Evolutionary conservation across 1,284 basidiomycete genomes (phyloP), one percentile per base, ranked within the genome.

Genomic region (Leccinum pallidistipes): DNA sequence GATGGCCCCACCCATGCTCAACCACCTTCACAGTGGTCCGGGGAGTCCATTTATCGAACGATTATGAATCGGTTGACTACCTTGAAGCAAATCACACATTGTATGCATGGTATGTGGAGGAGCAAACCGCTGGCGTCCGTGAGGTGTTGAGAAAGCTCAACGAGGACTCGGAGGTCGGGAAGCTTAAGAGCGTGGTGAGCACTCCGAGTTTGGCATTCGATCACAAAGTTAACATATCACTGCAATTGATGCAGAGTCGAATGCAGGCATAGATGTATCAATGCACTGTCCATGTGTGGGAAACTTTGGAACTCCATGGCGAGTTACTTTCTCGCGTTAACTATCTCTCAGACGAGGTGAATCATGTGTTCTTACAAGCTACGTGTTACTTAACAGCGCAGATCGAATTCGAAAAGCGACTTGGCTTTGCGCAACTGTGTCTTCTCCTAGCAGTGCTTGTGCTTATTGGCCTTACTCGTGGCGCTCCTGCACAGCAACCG

Each of bases 41-140:
- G 93, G n/a, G 95, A 99, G 75, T 97, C 94, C 0, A 97, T 99
- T 69, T 99, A 97, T 71, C 90, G 95, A 10, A 94, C 91, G 10
- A 99, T 99, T 69, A 95, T 95, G 86, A 97, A 98, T 66, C 88
- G 95, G 2, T 83, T 99, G 12, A 86, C 85, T 6, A 86, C 87
- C 5, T 99, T 5, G 97, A 99, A 73, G 83, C 84, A 7, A 97
- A 97, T 70, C 91, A 94, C 49, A 95, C 93, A 0, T 80, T 98
- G 1, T 91, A 94, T 57, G 84, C 90, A 55, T 83, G 88, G 18
- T 99, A 97, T 73, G 88, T 97, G 27, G 94, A 97, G 70, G 94
- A 97, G 71, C 96, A 97, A 73, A 91, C 90, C 1, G 79, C 84
- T 21, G 85, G 87, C 38, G 83, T 97, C 38, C 82, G 93, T 5